These are phyloP conservation scores for Panicum virgatum DNA, from an alignment of 202 grass and related monocot species.

Conservation along the genomic window DNA sequence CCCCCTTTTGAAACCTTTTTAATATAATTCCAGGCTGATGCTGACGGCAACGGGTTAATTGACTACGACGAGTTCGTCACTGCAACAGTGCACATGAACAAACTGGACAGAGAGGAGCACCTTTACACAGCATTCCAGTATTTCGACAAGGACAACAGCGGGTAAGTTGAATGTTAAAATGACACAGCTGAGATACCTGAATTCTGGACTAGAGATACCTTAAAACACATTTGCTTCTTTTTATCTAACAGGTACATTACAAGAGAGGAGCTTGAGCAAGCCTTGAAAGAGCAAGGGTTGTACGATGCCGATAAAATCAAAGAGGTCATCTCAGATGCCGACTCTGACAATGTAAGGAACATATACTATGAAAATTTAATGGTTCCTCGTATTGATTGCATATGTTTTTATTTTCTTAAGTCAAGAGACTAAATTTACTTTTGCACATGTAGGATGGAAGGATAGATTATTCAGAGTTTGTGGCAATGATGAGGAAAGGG, in stretches of 20 bases:
- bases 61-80: conserved; percentile 80
- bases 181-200: not conserved
- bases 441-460: conserved; percentile 60
- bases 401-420: not conserved
- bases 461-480: conserved; percentile 86
- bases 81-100: conserved; percentile 79
- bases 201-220: not conserved
- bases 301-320: conserved; percentile 62
- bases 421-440: not conserved
- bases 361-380: not conserved
- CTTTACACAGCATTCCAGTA: conserved; percentile 78
- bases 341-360: conserved; percentile 65
- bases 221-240: not conserved
- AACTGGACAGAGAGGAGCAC: conserved; percentile 75
- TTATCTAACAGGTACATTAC: conserved; percentile 60
- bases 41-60: conserved; percentile 66
- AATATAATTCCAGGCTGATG: conserved; percentile 57
- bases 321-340: conserved; percentile 64
- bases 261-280: conserved; percentile 69
- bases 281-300: conserved; percentile 65
- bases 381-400: not conserved
- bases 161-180: conserved; percentile 41
- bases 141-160: conserved; percentile 76
- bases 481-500: conserved; percentile 88
- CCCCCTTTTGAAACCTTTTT: not conserved